Evolutionary conservation across 352 stramenopile species (phyloP).

Genomic region (Aphanomyces invadans): DNA sequence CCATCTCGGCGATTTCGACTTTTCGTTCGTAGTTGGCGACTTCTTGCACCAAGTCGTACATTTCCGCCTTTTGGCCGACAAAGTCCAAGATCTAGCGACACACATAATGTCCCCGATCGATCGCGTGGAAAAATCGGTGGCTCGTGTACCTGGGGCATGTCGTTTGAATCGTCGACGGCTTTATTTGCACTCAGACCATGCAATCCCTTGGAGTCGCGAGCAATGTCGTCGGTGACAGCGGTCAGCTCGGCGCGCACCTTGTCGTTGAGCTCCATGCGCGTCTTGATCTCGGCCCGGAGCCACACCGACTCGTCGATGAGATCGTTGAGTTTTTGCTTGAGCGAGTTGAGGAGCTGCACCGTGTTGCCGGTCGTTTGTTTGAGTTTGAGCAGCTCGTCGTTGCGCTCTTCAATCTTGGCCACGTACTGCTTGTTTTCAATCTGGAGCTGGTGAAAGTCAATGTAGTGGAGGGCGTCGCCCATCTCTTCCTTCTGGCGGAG

Average conservation of each 20-base stretch:
- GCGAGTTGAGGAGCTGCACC: slow-evolving; percentile 85
- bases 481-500: slow-evolving; percentile 93
- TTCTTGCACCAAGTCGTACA: slow-evolving; percentile 80
- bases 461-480: slow-evolving; percentile 93
- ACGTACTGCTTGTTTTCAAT: slow-evolving; percentile 97
- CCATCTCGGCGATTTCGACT: slow-evolving; percentile 87
- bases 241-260: slow-evolving; percentile 78
- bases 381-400: slow-evolving; percentile 88
- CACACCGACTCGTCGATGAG: slow-evolving; percentile 75
- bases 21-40: slow-evolving; percentile 91
- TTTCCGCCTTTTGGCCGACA: slow-evolving; percentile 81
- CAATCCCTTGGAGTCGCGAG: slow-evolving; percentile 51
- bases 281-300: slow-evolving; percentile 74
- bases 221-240: slow-evolving; percentile 59
- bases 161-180: slow-evolving; percentile 51
- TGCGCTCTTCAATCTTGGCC: slow-evolving; percentile 91
- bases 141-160: slow-evolving; percentile 84
- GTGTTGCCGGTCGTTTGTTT: slow-evolving; percentile 87
- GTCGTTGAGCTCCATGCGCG: slow-evolving; percentile 75
- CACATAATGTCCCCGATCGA: too few relatives aligned
- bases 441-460: slow-evolving; percentile 94
- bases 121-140: too few relatives aligned
- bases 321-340: slow-evolving; percentile 85
- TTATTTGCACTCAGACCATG: slow-evolving; percentile 59
- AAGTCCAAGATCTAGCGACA: slow-evolving; percentile 88